phyloP scores from a whole-genome alignment of 768 basidiomycete genomes.

The Antrodiella citrinella region DNA sequence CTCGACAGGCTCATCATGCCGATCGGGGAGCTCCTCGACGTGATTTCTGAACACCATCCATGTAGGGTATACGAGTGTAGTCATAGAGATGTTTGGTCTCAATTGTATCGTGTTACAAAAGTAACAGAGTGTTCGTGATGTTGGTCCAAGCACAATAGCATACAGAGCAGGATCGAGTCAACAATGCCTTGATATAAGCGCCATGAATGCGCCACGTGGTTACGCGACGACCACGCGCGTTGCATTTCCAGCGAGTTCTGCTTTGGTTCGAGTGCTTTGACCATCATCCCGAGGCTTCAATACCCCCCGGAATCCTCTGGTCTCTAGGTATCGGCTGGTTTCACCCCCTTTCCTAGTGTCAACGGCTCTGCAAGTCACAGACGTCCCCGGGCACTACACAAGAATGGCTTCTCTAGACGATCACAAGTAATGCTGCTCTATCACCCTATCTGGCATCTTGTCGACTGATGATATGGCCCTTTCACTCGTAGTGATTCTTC shows the following conservation, averaged over 20 bases:
- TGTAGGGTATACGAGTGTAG: too few relatives aligned
- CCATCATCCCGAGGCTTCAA: slow-evolving; percentile 7
- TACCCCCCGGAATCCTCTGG: slow-evolving; percentile 8
- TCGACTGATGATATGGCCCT: slow-evolving; percentile 2
- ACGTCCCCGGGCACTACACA: slow-evolving; percentile 51
- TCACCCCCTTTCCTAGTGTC: slow-evolving; percentile 14
- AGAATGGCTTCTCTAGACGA: slow-evolving; percentile 58
- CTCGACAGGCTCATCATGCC: too few relatives aligned
- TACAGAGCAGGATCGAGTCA: too few relatives aligned
- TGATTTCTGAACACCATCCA: too few relatives aligned
- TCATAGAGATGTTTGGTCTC: too few relatives aligned
- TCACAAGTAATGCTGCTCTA: slow-evolving; percentile 38
- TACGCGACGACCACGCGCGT: slow-evolving; percentile 13
- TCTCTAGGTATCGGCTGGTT: slow-evolving; percentile 4
- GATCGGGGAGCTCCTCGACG: too few relatives aligned
- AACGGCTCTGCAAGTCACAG: slow-evolving; percentile 53
- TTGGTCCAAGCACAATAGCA: too few relatives aligned
- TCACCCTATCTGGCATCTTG: slow-evolving; percentile 11
- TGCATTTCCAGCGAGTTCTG: neutral
- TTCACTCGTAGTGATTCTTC: slow-evolving; percentile 37
- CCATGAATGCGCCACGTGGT: slow-evolving; percentile 14
- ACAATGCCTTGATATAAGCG: too few relatives aligned
- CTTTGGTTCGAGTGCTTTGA: slow-evolving; percentile 20
- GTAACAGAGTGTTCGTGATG: too few relatives aligned
- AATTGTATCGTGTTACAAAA: too few relatives aligned